Base-by-base conservation (phyloP, 2,329 filamentous ascomycete species). In the Aureobasidium musti region DNA sequence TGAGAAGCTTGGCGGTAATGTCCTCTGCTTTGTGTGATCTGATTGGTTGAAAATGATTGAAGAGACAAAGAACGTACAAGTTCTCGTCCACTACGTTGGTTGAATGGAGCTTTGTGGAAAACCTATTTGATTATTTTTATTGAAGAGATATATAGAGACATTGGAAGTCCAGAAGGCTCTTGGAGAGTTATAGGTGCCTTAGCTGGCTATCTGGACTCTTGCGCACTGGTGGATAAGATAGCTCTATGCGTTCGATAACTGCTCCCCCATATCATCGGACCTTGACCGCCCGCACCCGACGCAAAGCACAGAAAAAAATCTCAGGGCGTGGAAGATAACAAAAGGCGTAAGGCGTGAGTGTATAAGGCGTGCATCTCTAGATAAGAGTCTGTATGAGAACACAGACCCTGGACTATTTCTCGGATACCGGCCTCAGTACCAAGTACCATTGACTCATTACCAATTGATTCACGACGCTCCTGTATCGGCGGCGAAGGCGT, bases 371-470 rank as follows among this genome's bases (percentile, higher is more conserved):
- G 41, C 19, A 10, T 35, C 35, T 11, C 8, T 23, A 60, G 41
- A 60, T 47, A 60, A 47, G 41, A 47, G 35, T 21, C 1, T 47
- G n/a, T 33, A 45, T 47, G 41, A 35, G 35, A 14, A 30, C 5
- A 19, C 10, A 47, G 14, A 30, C 7, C 8, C 8, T 45, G 23
- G 21, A 28, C 14, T 19, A 14, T 1, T 13, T n/a, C 11, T 19
- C 54, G 54, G 54, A 60, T 60, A 17, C 7, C 56, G 56, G 41
- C 19, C 13, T 17, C 21, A 35, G 28, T 21, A 60, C 39, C 23
- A 33, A 60, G 56, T 43, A 60, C 56, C 41, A 59, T 60, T 60
- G 56, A 60, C 56, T 60, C 56, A 60, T 60, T 47, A n/a, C 21
- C 30, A 17, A 28, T n/a, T n/a, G 19, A n/a, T 23, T 35, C 39